These are phyloP conservation scores for Peterozyma toletana DNA, from an alignment of 805 yeast species.

Conservation along the genomic window DNA sequence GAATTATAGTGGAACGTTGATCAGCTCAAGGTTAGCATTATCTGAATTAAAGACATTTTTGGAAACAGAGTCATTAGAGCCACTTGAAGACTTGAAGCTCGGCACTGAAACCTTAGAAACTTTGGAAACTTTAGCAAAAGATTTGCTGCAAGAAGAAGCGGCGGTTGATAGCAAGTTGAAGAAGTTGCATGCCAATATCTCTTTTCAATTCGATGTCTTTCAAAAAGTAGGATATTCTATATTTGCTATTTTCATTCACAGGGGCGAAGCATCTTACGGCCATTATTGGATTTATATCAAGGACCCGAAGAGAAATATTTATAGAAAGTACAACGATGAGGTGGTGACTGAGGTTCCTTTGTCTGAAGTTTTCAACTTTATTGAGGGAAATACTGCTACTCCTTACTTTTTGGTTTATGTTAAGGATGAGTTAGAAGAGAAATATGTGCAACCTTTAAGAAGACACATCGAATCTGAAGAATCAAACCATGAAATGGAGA, in stretches of 20 bases:
- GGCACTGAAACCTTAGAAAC: constrained; percentile 38
- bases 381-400: constrained; percentile 74
- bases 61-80: constrained; percentile 29
- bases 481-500: too few species aligned
- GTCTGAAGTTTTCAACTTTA: constrained; percentile 61
- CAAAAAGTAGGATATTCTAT: constrained; percentile 67
- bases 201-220: constrained; percentile 55
- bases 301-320: constrained; percentile 60
- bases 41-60: constrained; percentile 52
- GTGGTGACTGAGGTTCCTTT: constrained; percentile 74
- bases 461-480: constrained; percentile 28
- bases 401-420: constrained; percentile 90
- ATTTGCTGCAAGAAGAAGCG: constrained; percentile 16
- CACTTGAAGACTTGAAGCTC: constrained; percentile 31
- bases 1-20: constrained; percentile 38
- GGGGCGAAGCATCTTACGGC: constrained; percentile 95
- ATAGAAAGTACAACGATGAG: constrained; percentile 92
- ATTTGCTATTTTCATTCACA: constrained; percentile 88
- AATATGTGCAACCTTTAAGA: constrained; percentile 58
- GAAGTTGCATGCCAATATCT: constrained; percentile 39
- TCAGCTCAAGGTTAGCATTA: constrained; percentile 44
- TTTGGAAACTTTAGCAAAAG: constrained; percentile 38
- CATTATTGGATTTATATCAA: constrained; percentile 95
- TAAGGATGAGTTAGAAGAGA: constrained; percentile 46
- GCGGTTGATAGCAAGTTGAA: constrained; percentile 29